phyloP scores from a whole-genome alignment of 805 yeast genomes.

The Barnettozyma salicaria region DNA sequence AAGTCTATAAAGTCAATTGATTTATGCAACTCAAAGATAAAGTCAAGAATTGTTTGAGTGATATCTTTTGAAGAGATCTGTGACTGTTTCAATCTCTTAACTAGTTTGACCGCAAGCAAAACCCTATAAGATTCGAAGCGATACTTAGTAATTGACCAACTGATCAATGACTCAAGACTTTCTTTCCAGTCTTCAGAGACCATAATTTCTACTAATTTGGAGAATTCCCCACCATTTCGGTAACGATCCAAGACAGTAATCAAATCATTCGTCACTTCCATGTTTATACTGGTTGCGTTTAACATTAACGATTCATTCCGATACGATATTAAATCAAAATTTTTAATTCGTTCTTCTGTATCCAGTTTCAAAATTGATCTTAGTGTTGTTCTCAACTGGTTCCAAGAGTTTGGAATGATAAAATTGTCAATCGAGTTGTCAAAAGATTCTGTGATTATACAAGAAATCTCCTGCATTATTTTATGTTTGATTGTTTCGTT shows the following conservation, averaged over 20 bases:
- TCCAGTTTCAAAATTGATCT: slow-evolving; percentile 34
- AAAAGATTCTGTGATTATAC: slow-evolving; percentile 28
- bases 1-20: slow-evolving; percentile 30
- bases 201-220: slow-evolving; percentile 27
- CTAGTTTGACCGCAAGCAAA: slow-evolving; percentile 13
- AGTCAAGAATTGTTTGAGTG: slow-evolving; percentile 31
- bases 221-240: slow-evolving; percentile 29
- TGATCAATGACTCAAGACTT: slow-evolving; percentile 31
- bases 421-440: slow-evolving; percentile 44
- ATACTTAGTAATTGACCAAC: slow-evolving; percentile 35
- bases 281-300: slow-evolving; percentile 30
- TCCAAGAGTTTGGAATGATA: slow-evolving; percentile 61
- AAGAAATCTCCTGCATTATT: slow-evolving; percentile 23
- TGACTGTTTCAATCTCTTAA: slow-evolving; percentile 13
- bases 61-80: slow-evolving; percentile 27
- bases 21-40: slow-evolving; percentile 33
- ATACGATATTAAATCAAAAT: slow-evolving; percentile 54
- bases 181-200: slow-evolving; percentile 29
- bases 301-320: slow-evolving; percentile 68
- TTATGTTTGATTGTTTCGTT: slow-evolving; percentile 28
- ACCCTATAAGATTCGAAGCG: slow-evolving; percentile 16
- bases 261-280: slow-evolving; percentile 21
- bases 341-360: slow-evolving; percentile 35
- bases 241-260: slow-evolving; percentile 34
- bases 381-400: slow-evolving; percentile 41